These are phyloP conservation scores for Parsonsia alboflavescens DNA, from an alignment of 257 asterid species.

Conservation along the genomic window DNA sequence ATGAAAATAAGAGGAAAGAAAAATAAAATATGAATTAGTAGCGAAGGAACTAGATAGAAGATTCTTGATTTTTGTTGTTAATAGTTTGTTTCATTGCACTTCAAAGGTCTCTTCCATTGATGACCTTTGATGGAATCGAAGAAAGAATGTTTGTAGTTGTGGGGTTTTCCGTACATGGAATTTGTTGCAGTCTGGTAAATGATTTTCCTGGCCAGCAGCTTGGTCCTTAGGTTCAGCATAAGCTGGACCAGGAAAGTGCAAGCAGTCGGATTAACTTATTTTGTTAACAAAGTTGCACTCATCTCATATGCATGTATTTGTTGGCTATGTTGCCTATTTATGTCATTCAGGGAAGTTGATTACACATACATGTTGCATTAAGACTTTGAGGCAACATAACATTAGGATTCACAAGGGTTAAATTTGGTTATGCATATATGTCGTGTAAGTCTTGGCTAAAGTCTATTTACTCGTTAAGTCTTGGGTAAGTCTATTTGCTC, in stretches of 20 bases:
- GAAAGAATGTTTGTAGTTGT: neutral
- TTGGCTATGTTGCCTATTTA: neutral
- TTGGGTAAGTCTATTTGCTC: too few relatives aligned
- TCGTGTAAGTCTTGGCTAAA: neutral
- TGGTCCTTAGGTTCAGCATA: neutral
- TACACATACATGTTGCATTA: neutral
- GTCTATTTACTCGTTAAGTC: too few relatives aligned
- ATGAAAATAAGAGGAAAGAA: too few relatives aligned
- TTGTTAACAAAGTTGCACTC: neutral
- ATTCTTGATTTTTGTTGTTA: neutral
- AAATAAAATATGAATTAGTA: too few relatives aligned
- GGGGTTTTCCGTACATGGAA: neutral
- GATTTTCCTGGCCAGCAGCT: neutral
- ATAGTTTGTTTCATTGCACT: neutral
- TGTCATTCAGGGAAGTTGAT: neutral
- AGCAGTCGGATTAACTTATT: neutral
- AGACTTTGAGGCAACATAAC: neutral
- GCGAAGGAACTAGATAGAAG: too few relatives aligned
- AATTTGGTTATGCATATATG: constrained; percentile 1
- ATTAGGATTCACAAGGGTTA: neutral
- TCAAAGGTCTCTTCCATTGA: neutral
- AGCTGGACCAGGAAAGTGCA: neutral
- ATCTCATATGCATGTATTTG: neutral
- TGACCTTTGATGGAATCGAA: neutral
- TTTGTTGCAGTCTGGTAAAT: neutral